phyloP scores from a whole-genome alignment of 1,284 basidiomycete species.

The Cryptococcus wingfieldii region DNA sequence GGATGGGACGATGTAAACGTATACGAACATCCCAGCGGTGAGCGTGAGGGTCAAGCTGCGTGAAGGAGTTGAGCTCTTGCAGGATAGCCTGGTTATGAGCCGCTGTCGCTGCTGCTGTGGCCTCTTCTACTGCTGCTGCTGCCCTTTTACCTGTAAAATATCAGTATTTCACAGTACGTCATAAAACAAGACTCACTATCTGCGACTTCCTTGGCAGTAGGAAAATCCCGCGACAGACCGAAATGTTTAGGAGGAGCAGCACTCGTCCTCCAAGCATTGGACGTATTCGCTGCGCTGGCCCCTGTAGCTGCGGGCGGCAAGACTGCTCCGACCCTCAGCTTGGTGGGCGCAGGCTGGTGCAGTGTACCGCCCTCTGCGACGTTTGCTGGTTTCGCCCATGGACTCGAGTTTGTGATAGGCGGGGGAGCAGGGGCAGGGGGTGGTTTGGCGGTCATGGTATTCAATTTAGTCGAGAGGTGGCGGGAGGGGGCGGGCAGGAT shows the following conservation, averaged over 20 bases:
- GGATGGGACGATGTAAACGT: slow-evolving; percentile 1
- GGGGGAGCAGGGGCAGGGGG: slow-evolving; percentile 29
- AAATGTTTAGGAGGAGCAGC: background rate
- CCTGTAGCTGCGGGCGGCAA: slow-evolving; percentile 14
- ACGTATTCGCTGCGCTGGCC: slow-evolving; percentile 9
- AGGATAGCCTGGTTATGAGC: slow-evolving; percentile 60
- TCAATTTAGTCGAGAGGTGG: slow-evolving; percentile 78
- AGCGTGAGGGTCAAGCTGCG: slow-evolving; percentile 83
- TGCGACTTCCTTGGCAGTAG: slow-evolving; percentile 86
- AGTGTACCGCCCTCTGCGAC: slow-evolving; percentile 10
- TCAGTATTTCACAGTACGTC: background rate
- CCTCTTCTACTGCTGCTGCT: slow-evolving; percentile 27
- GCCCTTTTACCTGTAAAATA: slow-evolving; percentile 30
- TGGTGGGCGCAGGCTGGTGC: slow-evolving; percentile 32
- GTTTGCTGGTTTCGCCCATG: slow-evolving; percentile 40
- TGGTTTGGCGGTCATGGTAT: slow-evolving; percentile 49
- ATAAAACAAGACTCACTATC: slow-evolving; percentile 55
- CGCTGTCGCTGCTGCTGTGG: slow-evolving; percentile 47
- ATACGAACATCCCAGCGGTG: slow-evolving; percentile 89
- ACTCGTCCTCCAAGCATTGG: slow-evolving; percentile 11
- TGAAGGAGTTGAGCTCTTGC: slow-evolving; percentile 70
- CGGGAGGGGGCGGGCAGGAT: slow-evolving; percentile 62
- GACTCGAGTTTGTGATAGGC: slow-evolving; percentile 28
- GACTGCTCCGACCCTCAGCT: slow-evolving; percentile 11
- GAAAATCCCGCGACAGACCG: slow-evolving; percentile 56